Evolutionary conservation across 2,329 filamentous ascomycete genomes (phyloP), one percentile per base, ranked within the genome.

Genomic region (Penicillium sp.): DNA sequence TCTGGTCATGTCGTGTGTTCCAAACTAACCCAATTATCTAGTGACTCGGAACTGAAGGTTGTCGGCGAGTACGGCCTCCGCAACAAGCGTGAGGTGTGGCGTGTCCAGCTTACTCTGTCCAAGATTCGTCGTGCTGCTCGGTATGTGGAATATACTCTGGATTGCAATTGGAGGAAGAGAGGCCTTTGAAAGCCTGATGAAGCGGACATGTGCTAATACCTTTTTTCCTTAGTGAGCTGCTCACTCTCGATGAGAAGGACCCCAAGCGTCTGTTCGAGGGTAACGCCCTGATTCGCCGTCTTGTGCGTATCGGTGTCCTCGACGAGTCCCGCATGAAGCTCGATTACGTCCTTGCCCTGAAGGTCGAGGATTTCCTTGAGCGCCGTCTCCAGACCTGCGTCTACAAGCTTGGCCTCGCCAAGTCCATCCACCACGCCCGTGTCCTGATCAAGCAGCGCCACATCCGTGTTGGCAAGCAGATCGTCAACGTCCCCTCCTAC

Each of bases 271-370:
- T 99, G 70, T 99, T 99, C 87, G 94, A 99, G 87, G 94, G 94
- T 83, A 99, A 99, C 82, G 94, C 94, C 79, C 88, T 99, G 79
- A 99, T 99, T 89, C 94, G 94, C 80, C 94, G 94, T 90, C 92
- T 99, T 70, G 94, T 99, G 69, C 94, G 94, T 80, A 92, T 97
- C 79, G 94, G 94, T 91, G 94, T 99, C 76, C 91, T 99, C 76
- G 94, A 99, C 80, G 94, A 99, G 86, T 92, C 92, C 79, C 94
- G 94, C 87, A 99, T 99, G 94, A 99, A 97, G 90, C 94, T 99
- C 87, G 94, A 99, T 97, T 97, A 99, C 89, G 94, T 99, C 78
- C 85, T 99, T 78, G 94, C 94, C 83, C 89, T 99, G 61, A 96
- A 96, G 87, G 90, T 95, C 75, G 94, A 99, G 83, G 94, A 99